These are phyloP conservation scores for Stygiomarasmius scandens DNA, from an alignment of 1,284 basidiomycete species.

Conservation along the genomic window DNA sequence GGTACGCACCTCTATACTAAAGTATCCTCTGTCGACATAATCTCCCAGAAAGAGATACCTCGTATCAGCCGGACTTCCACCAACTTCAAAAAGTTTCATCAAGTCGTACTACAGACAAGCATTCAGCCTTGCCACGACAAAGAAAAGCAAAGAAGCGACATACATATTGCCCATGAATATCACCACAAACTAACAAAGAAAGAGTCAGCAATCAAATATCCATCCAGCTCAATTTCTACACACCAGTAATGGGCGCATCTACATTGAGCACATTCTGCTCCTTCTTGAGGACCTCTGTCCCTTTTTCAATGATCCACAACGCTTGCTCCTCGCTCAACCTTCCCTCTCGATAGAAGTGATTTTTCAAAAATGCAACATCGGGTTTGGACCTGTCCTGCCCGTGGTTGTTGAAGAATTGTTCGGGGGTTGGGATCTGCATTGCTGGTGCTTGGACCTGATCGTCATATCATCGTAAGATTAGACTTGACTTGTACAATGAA, in stretches of 20 bases:
- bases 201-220: background rate
- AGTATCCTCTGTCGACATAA: slow-evolving; percentile 94
- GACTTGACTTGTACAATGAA: background rate
- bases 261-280: slow-evolving; percentile 89
- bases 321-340: slow-evolving; percentile 90
- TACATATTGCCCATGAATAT: slow-evolving; percentile 95
- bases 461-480: background rate
- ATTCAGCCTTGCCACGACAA: background rate
- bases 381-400: slow-evolving; percentile 84
- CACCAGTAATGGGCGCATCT: slow-evolving; percentile 93
- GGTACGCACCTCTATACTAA: slow-evolving; percentile 79
- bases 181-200: slow-evolving; percentile 73
- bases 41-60: slow-evolving; percentile 94
- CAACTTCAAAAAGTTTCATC: slow-evolving; percentile 95
- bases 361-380: slow-evolving; percentile 97
- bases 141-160: slow-evolving; percentile 33
- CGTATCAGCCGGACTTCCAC: slow-evolving; percentile 91
- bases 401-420: slow-evolving; percentile 83
- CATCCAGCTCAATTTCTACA: slow-evolving; percentile 22
- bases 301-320: slow-evolving; percentile 81
- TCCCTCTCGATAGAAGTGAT: slow-evolving; percentile 98
- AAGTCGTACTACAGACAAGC: slow-evolving; percentile 72
- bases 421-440: slow-evolving; percentile 88
- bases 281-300: slow-evolving; percentile 72
- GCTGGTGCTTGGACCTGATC: slow-evolving; percentile 91